Percentiles rank a stretch among this genome's conserved stretches.
phyloP scores from a whole-genome alignment of 2,329 filamentous ascomycete genomes.

The Fusarium cicatricum region DNA sequence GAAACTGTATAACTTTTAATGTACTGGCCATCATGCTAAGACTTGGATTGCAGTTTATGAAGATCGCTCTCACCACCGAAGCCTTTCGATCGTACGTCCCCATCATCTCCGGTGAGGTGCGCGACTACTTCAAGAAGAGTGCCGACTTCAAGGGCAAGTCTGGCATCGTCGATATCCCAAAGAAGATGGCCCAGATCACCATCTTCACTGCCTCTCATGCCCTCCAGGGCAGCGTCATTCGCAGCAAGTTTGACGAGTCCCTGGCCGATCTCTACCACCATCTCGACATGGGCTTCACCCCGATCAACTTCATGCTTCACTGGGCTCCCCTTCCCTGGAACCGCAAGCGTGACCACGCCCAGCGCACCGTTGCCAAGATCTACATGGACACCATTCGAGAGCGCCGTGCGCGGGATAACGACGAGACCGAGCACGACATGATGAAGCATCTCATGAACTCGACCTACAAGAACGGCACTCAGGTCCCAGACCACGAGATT shows the following conservation, averaged over 20 bases:
- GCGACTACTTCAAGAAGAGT: constrained; percentile 74
- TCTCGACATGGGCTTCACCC: constrained; percentile 87
- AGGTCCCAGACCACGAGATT: constrained; percentile 83
- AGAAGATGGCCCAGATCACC: constrained; percentile 84
- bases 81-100: constrained; percentile 79
- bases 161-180: constrained; percentile 75
- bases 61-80: constrained; percentile 78
- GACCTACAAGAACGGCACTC: constrained; percentile 81
- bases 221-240: constrained; percentile 85
- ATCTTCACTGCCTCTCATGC: constrained; percentile 90
- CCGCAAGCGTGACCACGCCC: constrained; percentile 79
- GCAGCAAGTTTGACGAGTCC: constrained; percentile 78
- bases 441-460: constrained; percentile 91
- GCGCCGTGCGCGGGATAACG: constrained; percentile 63
- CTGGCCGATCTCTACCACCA: constrained; percentile 88
- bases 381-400: constrained; percentile 85
- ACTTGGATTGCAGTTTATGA: constrained; percentile 70
- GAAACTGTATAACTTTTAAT: constrained; percentile 16
- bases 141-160: constrained; percentile 72
- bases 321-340: constrained; percentile 93
- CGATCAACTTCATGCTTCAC: constrained; percentile 89
- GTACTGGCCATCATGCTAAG: neutral
- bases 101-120: constrained; percentile 79
- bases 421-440: constrained; percentile 73
- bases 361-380: constrained; percentile 80